Conservation (phyloP, 192 early-diverging fungal genomes). For the Coemansia sp. region DNA sequence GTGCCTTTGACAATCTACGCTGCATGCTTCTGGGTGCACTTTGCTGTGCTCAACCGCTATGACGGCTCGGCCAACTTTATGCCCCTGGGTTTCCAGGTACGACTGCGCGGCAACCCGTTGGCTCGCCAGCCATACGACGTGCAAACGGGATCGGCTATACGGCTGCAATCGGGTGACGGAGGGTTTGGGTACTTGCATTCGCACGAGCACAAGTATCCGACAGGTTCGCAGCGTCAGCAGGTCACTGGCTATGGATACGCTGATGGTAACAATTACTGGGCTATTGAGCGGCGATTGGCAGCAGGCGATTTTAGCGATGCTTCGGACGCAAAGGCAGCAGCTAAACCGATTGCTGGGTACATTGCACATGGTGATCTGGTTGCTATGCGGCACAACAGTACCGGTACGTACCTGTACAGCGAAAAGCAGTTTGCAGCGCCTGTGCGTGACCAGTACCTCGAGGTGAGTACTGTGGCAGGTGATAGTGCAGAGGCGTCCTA, state of each 20-base stretch:
- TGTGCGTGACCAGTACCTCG: slow-evolving; percentile 58
- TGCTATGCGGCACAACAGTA: slow-evolving; percentile 62
- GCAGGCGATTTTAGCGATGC: slow-evolving; percentile 20
- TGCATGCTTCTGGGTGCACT: slow-evolving; percentile 80
- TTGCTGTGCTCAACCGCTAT: slow-evolving; percentile 70
- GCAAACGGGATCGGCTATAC: slow-evolving; percentile 33
- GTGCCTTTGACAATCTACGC: slow-evolving; percentile 80
- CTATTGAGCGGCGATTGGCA: slow-evolving; percentile 31
- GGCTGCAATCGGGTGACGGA: slow-evolving; percentile 26
- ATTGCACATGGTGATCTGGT: slow-evolving; percentile 72
- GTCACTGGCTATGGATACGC: slow-evolving; percentile 76
- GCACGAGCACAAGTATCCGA: slow-evolving; percentile 62
- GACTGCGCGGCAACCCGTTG: slow-evolving; percentile 35
- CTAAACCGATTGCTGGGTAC: slow-evolving; percentile 42
- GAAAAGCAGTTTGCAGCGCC: slow-evolving; percentile 58
- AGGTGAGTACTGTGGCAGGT: slow-evolving; percentile 54
- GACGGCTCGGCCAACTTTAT: slow-evolving; percentile 47
- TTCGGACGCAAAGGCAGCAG: not conserved
- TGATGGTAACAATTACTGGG: slow-evolving; percentile 87
- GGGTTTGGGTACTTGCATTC: slow-evolving; percentile 52
- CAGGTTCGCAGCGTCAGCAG: slow-evolving; percentile 72
- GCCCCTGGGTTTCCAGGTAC: slow-evolving; percentile 45
- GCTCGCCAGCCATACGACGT: slow-evolving; percentile 43
- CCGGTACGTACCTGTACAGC: slow-evolving; percentile 60
- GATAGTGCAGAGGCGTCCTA: slow-evolving; percentile 16